Percentiles rank a stretch among this genome's conserved stretches.
phyloP scores from a whole-genome alignment of 2,329 filamentous ascomycete genomes.

The Exophiala oligosperma region DNA sequence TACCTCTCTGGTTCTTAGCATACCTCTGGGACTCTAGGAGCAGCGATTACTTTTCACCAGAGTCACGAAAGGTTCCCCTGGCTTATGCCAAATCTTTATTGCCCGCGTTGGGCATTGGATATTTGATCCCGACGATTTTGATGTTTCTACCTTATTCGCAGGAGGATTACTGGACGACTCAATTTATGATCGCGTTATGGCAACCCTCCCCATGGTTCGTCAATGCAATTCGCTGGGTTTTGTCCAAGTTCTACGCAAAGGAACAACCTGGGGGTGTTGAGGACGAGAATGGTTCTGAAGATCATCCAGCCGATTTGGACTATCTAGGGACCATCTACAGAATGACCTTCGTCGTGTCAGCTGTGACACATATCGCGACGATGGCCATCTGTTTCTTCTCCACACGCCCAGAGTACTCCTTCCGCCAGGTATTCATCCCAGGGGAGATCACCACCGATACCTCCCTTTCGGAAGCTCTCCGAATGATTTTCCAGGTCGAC shows the following conservation, averaged over 20 bases:
- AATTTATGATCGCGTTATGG: constrained; percentile 30
- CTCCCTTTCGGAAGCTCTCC: constrained; percentile 25
- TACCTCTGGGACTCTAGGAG: constrained; percentile 23
- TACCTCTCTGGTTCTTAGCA: constrained; percentile 30
- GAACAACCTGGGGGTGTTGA: too few relatives aligned
- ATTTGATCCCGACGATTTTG: constrained; percentile 29
- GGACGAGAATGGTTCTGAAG: background rate
- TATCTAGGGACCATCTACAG: constrained; percentile 15
- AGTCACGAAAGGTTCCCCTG: constrained; percentile 18
- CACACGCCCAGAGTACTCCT: constrained; percentile 12
- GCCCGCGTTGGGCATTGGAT: constrained; percentile 30
- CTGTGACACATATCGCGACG: constrained; percentile 9
- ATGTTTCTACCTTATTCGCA: constrained; percentile 29
- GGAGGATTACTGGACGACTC: constrained; percentile 14
- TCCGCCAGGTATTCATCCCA: constrained; percentile 25
- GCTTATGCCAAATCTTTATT: constrained; percentile 28
- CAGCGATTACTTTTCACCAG: constrained; percentile 17
- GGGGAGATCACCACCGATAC: constrained; percentile 6
- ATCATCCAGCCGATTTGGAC: constrained; percentile 2
- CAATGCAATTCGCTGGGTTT: constrained; percentile 19
- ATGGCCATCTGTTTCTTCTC: constrained; percentile 10
- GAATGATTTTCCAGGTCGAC: constrained; percentile 32
- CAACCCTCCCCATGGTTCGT: constrained; percentile 30
- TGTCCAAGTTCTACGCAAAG: constrained; percentile 11
- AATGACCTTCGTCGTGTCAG: constrained; percentile 10